These are phyloP conservation scores for Pyricularia pennisetigena DNA, from an alignment of 2,329 filamentous ascomycete genomes.

Conservation along the genomic window DNA sequence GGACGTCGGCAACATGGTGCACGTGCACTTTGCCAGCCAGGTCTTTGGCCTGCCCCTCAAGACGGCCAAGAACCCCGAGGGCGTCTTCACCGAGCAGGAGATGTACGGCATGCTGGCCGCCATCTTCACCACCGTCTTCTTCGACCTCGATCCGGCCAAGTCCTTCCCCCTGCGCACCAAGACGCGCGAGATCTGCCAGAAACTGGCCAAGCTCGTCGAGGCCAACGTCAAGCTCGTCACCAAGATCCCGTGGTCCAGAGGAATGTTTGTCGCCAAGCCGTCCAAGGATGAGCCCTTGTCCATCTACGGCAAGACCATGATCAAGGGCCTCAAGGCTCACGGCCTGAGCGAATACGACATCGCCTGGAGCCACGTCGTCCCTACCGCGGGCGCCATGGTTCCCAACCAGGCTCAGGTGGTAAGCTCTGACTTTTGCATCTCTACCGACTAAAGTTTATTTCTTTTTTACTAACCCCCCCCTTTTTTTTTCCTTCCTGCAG, in stretches of 20 bases:
- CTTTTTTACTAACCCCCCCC: neutral
- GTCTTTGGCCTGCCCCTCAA: constrained; percentile 60
- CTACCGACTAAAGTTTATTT: neutral
- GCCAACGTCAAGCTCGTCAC: constrained; percentile 51
- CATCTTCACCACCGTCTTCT: constrained; percentile 57
- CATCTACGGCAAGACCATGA: constrained; percentile 54
- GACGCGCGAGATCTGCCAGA: constrained; percentile 43
- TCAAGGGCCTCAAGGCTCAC: constrained; percentile 53
- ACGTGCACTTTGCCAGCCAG: constrained; percentile 53
- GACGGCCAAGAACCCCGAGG: constrained; percentile 47
- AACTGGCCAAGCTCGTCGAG: constrained; percentile 54
- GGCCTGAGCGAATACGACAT: constrained; percentile 56
- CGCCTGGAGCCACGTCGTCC: constrained; percentile 61
- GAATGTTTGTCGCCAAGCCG: constrained; percentile 40
- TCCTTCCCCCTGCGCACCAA: constrained; percentile 54
- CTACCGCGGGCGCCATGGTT: constrained; percentile 55
- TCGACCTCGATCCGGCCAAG: constrained; percentile 56
- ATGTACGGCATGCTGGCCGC: constrained; percentile 53
- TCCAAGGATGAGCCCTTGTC: constrained; percentile 45
- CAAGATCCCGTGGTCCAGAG: constrained; percentile 26
- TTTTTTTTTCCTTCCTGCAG: constrained; percentile 24
- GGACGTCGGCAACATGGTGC: constrained; percentile 58
- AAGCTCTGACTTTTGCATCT: constrained; percentile 16
- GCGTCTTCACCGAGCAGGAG: constrained; percentile 44
- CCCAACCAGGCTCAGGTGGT: constrained; percentile 62